A percentile compares a stretch with the other conserved stretches of the same genome.
These are phyloP conservation scores for Collybia sordida DNA, from an alignment of 768 basidiomycete species.

Conservation along the genomic window DNA sequence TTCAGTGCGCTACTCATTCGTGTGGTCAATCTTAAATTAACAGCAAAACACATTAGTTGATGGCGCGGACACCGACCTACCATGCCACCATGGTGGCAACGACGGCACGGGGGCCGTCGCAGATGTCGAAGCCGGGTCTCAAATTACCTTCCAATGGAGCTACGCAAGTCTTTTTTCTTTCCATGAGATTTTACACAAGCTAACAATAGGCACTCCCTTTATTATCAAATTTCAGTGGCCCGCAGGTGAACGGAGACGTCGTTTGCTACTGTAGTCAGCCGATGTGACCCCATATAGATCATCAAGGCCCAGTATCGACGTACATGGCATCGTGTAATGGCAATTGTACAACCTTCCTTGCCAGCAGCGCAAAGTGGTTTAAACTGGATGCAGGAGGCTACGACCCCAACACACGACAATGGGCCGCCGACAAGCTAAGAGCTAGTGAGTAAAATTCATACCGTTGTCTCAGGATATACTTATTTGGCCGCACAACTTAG, in stretches of 20 bases:
- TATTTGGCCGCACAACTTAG: slow-evolving; percentile 17
- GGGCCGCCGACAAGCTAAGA: slow-evolving; percentile 44
- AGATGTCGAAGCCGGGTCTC: slow-evolving; percentile 37
- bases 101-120: slow-evolving; percentile 34
- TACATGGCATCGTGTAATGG: slow-evolving; percentile 52
- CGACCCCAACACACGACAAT: slow-evolving; percentile 31
- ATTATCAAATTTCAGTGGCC: slow-evolving; percentile 32
- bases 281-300: slow-evolving; percentile 28
- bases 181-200: not conserved
- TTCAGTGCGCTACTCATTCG: slow-evolving; percentile 19
- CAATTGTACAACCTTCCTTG: slow-evolving; percentile 37
- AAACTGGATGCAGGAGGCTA: slow-evolving; percentile 49
- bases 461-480: not conserved
- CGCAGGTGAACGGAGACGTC: slow-evolving; percentile 22
- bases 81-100: slow-evolving; percentile 43
- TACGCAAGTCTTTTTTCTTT: slow-evolving; percentile 31
- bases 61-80: slow-evolving; percentile 33
- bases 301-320: slow-evolving; percentile 49
- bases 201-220: not conserved
- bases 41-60: slow-evolving; percentile 17
- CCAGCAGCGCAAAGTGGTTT: slow-evolving; percentile 44
- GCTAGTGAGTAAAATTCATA: slow-evolving; percentile 28
- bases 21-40: not conserved
- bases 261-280: slow-evolving; percentile 3
- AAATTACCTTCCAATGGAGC: slow-evolving; percentile 42